Base-by-base conservation (phyloP, 768 basidiomycete genomes). In the Ramaria sp. region DNA sequence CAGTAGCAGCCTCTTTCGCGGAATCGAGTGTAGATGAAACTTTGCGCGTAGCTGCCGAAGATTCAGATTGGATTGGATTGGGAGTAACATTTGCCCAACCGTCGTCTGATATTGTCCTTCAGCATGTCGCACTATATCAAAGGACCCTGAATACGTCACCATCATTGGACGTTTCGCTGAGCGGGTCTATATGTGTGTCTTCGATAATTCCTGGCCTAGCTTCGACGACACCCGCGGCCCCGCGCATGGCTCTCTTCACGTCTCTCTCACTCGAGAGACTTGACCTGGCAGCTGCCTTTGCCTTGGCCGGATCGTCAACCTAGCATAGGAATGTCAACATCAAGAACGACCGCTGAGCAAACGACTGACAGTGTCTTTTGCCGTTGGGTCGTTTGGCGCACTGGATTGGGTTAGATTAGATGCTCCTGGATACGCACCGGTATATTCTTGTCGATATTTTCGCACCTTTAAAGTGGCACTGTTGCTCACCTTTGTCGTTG, bases 151-250 rank as follows among this genome's bases (percentile, higher is more conserved):
- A 47, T 22, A 6, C 15, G 10, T 47, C 28, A 47, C 45, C 45
- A 10, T 47, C 10, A n/a, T 47, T 47, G 16, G 45, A 47, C 27
- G 45, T 47, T 27, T 47, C 45, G 45, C 45, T 47, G 1, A 79
- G 63, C 20, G 78, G 78, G 50, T 76, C 76, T 51, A 80, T 78
- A 59, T 78, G 66, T 22, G 76, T 68, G 30, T 69, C 65, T 64
- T 81, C 78, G 58, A 81, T 78, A 59, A 80, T 78, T 16, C 78
- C 78, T 5, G 79, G 76, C 1, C 70, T 71, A 13, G 70, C 72
- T 62, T 80, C 79, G 37, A 75, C 64, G 34, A 78, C 77, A 18
- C 79, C 77, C 8, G 75, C 71, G 6, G 68, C 64, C 52, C 71
- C 56, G 53, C 68, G 72, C 62, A 75, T 67, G 42, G 61, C 63